These are phyloP conservation scores for Polytolypa hystricis DNA, from an alignment of 2,329 filamentous ascomycete genomes.

Conservation along the genomic window DNA sequence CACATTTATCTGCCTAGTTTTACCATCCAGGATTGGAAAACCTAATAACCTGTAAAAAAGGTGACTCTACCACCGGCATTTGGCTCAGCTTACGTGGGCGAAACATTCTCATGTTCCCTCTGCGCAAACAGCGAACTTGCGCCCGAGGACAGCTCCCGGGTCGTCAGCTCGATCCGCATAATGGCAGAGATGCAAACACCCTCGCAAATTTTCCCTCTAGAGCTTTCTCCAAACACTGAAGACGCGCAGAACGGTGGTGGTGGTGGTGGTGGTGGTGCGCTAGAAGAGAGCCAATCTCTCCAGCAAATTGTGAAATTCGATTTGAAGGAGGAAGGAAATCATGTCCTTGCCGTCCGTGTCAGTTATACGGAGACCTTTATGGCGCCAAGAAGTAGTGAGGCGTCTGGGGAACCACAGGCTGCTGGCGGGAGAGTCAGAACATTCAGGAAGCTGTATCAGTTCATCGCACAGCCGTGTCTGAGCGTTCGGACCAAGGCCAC, in stretches of 20 bases:
- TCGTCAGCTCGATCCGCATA: conserved; percentile 66
- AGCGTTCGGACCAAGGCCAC: conserved; percentile 86
- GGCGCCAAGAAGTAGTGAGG: conserved; percentile 18
- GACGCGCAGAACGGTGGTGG: conserved; percentile 30
- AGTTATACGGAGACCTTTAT: conserved; percentile 77
- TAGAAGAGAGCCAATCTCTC: conserved; percentile 43
- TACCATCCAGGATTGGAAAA: conserved; percentile 3
- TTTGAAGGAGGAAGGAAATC: conserved; percentile 85
- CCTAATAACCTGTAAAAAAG: conserved; percentile 13
- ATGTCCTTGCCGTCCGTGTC: conserved; percentile 86
- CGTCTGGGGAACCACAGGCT: conserved; percentile 33
- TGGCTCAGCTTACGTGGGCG: conserved; percentile 88
- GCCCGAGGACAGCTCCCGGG: conserved; percentile 28
- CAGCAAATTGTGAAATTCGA: conserved; percentile 79
- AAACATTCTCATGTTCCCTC: conserved; percentile 86
- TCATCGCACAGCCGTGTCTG: conserved; percentile 80
- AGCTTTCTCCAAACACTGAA: conserved; percentile 39
- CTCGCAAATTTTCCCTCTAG: conserved; percentile 57
- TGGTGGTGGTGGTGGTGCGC: conserved; percentile 19
- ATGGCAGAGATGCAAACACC: conserved; percentile 94
- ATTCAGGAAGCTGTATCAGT: conserved; percentile 93
- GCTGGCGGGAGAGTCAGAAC: conserved; percentile 59
- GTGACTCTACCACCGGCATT: conserved; percentile 85
- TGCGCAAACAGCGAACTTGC: conserved; percentile 83
- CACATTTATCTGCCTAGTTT: conserved; percentile 1